Evolutionary conservation across 2,329 filamentous ascomycete species (phyloP).

Genomic region (Nigrospora oryzae): DNA sequence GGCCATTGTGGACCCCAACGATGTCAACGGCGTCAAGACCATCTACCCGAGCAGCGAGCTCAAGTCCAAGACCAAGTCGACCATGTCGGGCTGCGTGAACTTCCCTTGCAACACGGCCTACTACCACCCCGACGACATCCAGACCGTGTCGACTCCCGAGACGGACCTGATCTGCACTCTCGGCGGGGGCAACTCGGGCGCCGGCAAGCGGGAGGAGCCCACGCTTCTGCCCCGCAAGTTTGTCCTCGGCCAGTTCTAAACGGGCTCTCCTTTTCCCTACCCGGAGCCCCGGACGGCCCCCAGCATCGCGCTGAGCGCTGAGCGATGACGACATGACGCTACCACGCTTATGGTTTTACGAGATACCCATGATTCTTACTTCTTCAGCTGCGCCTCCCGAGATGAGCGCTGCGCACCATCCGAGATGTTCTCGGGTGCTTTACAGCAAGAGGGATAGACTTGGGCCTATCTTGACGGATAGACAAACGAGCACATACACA

Average conservation of each 20-base stretch:
- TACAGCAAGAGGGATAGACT: too few relatives aligned
- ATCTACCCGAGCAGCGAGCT: conserved; percentile 34
- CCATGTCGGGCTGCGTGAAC: conserved; percentile 40
- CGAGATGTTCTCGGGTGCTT: too few relatives aligned
- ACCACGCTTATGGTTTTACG: conserved; percentile 10
- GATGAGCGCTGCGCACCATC: too few relatives aligned
- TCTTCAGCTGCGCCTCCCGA: conserved; percentile 1
- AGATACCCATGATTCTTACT: conserved; percentile 12
- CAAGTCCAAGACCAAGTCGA: conserved; percentile 10
- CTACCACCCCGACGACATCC: conserved; percentile 43
- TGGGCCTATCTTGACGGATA: too few relatives aligned
- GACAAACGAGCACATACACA: too few relatives aligned
- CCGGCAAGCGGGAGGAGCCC: conserved; percentile 11
- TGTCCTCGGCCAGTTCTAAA: conserved; percentile 23
- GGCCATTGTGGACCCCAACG: conserved; percentile 44
- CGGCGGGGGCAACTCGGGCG: conserved; percentile 15
- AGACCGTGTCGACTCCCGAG: conserved; percentile 43
- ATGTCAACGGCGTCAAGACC: conserved; percentile 43
- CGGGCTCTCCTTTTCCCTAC: conserved; percentile 5
- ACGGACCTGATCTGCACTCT: conserved; percentile 42
- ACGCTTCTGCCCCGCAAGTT: conserved; percentile 20
- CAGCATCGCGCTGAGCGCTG: conserved; percentile 18
- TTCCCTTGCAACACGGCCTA: conserved; percentile 48
- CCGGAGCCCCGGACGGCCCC: neutral
- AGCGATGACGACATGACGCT: conserved; percentile 16